Evolutionary conservation across 2,329 filamentous ascomycete species (phyloP).

Genomic region (Fusarium sp.): DNA sequence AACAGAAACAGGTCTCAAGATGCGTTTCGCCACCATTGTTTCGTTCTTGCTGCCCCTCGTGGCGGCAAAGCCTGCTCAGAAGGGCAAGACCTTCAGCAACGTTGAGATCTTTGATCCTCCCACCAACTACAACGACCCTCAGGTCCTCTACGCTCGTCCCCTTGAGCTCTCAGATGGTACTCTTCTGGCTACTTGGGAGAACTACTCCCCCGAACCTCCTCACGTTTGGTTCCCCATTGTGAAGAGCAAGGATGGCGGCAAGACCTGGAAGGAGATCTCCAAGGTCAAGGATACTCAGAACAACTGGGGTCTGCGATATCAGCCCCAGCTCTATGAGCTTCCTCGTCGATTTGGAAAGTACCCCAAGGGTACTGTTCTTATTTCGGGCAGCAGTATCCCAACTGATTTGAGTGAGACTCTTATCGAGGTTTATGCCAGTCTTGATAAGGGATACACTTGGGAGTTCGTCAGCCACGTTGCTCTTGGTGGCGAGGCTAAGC

Average conservation of each 20-base stretch:
- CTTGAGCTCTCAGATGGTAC: conserved; percentile 59
- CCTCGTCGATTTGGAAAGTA: conserved; percentile 68
- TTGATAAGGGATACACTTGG: conserved; percentile 72
- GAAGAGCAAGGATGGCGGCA: conserved; percentile 64
- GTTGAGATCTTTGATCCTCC: conserved; percentile 57
- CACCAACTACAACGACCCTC: conserved; percentile 57
- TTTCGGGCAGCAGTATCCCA: conserved; percentile 70
- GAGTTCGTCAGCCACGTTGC: conserved; percentile 75
- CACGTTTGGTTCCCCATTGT: conserved; percentile 66
- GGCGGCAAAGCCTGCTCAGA: conserved; percentile 24
- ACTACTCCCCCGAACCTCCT: conserved; percentile 67
- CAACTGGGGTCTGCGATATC: conserved; percentile 74
- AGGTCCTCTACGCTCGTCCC: conserved; percentile 58
- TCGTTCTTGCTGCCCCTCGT: conserved; percentile 31
- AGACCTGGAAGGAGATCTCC: conserved; percentile 72
- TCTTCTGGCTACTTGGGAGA: conserved; percentile 66
- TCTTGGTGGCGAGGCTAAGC: conserved; percentile 68
- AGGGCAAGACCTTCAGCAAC: conserved; percentile 38
- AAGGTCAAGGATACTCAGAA: conserved; percentile 73
- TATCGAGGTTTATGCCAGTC: conserved; percentile 76
- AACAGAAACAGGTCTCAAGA: conserved; percentile 12
- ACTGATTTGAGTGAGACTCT: conserved; percentile 70
- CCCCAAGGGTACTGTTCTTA: conserved; percentile 71
- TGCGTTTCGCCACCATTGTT: conserved; percentile 30
- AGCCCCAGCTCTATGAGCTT: conserved; percentile 75